Evolutionary conservation across 2,329 filamentous ascomycete species (phyloP).

Genomic region (Botrytis elliptica): DNA sequence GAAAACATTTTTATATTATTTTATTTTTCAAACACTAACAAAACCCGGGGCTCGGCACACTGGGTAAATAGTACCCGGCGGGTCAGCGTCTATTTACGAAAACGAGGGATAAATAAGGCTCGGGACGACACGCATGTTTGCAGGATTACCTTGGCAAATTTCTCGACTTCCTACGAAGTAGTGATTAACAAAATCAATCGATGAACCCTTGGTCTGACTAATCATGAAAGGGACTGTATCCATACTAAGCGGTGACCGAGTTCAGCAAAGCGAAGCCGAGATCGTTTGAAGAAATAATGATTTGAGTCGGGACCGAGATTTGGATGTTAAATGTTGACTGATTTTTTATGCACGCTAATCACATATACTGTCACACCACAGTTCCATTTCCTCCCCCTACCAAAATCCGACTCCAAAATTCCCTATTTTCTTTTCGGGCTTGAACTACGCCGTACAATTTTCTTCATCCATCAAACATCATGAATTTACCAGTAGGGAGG

Average conservation of each 20-base stretch:
- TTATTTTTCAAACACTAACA: neutral
- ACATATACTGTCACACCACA: slow-evolving; percentile 1
- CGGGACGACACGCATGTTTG: neutral
- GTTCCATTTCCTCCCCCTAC: neutral
- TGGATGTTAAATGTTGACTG: slow-evolving; percentile 12
- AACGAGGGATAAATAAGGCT: neutral
- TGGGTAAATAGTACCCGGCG: neutral
- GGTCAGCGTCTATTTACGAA: neutral
- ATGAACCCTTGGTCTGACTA: neutral
- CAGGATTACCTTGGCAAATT: neutral
- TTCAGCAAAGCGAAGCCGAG: neutral
- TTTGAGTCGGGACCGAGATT: neutral
- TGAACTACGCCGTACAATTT: neutral
- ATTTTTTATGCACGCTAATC: slow-evolving; percentile 9
- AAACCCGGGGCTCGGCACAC: neutral
- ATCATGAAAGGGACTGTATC: neutral
- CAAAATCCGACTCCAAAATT: neutral
- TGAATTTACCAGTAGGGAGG: slow-evolving; percentile 56
- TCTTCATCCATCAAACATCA: neutral
- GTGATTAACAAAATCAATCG: neutral
- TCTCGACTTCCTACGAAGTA: neutral
- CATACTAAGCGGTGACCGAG: neutral
- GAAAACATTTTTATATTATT: no score
- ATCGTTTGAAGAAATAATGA: neutral
- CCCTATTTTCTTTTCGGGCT: neutral